Conservation (phyloP, 176 grass and related monocot genomes). For the Elaeis guineensis region DNA sequence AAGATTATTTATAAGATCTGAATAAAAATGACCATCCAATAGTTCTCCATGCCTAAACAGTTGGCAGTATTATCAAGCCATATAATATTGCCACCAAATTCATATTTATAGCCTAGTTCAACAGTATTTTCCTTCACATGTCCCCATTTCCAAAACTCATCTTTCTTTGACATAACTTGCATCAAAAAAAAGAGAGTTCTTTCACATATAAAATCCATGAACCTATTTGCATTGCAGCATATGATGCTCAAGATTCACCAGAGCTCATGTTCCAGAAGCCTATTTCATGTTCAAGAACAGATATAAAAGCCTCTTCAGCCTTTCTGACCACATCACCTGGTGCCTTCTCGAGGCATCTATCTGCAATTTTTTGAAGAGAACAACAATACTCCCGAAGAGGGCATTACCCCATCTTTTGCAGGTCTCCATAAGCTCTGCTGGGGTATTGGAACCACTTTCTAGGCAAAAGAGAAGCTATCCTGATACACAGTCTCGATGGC, state of each 20-base stretch:
- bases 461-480: constrained; percentile 74
- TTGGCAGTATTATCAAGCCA: too few species aligned
- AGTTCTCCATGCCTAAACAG: too few species aligned
- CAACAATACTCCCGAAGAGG: constrained; percentile 63
- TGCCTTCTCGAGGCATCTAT: constrained; percentile 48
- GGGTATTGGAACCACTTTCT: constrained; percentile 46
- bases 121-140: too few species aligned
- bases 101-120: too few species aligned
- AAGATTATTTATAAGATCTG: too few species aligned
- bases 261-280: constrained; percentile 90
- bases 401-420: constrained; percentile 75
- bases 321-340: constrained; percentile 29
- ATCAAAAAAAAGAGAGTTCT: too few species aligned
- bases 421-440: constrained; percentile 47
- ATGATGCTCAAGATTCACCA: constrained; percentile 1
- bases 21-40: too few species aligned
- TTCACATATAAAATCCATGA: too few species aligned
- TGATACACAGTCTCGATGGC: constrained; percentile 90
- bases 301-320: constrained; percentile 58
- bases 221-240: too few species aligned
- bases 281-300: constrained; percentile 64
- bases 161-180: too few species aligned
- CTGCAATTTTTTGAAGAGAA: constrained; percentile 56
- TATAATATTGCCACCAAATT: too few species aligned
- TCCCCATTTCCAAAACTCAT: too few species aligned